Base-by-base conservation (phyloP, 371 early-diverging fungal genomes). In the Umbelopsis sp. region DNA sequence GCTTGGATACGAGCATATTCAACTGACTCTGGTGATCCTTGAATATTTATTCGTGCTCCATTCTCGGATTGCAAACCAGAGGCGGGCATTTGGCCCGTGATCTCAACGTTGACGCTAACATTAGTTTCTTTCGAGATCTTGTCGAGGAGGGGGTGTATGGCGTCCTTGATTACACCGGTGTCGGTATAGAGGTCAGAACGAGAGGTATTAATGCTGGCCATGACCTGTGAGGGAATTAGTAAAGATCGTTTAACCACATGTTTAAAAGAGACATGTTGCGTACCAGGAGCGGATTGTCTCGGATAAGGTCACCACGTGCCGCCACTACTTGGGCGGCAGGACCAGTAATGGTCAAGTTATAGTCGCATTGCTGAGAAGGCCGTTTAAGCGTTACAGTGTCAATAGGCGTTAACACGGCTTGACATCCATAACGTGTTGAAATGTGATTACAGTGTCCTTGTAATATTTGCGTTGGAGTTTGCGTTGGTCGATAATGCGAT, bases 221-320 rank as follows among this genome's bases (percentile, higher is more conserved):
- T 78, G 71, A 71, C 75, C 82, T 82, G 69, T 37, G 53, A 37
- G 44, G 41, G 29, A 14, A 37, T 37, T 63, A 14, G 50, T 46
- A 69, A 22, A 64, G 22, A 53, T 57, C 14, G 37, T n/a, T 22
- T 22, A 22, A 22, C 22, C 22, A 22, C 22, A 22, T 22, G 22
- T 22, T 22, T 50, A 48, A 67, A 22, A 4, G 16, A 50, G 38
- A 63, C 3, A 41, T 46, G 16, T 6, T 41, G 45, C 14, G 71
- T 82, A 82, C 83, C 77, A 80, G 76, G 45, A 77, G 69, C 62
- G 80, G 83, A 52, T 79, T 80, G 71, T 70, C 65, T 38, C 72
- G 67, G 41, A 82, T 66, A 67, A 82, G 71, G 66, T 82, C 80
- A 63, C 79, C 76, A 69, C 83, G 79, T 29, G 79, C 77, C 57